These are phyloP conservation scores for Conringia planisiliqua DNA, from an alignment of 345 rosid species.

Conservation along the genomic window DNA sequence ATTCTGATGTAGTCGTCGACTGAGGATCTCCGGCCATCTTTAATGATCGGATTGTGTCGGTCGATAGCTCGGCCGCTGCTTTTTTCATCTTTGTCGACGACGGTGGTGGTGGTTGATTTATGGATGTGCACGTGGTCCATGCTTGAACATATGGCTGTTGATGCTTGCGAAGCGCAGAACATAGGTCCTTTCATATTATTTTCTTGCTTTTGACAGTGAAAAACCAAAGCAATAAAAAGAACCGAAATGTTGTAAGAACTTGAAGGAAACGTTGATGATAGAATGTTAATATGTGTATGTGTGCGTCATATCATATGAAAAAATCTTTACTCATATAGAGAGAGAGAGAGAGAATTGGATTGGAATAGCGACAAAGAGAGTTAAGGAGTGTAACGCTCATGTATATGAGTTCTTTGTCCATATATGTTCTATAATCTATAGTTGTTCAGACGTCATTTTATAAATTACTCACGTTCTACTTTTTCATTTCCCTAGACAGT, in stretches of 20 bases:
- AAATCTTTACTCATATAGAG: not conserved
- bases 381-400: constrained; percentile 30
- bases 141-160: constrained; percentile 76
- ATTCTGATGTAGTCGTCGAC: constrained; percentile 33
- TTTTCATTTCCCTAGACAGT: not conserved
- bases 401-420: constrained; percentile 17
- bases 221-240: not conserved
- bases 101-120: constrained; percentile 30
- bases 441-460: constrained; percentile 8
- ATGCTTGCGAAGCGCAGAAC: constrained; percentile 71
- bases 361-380: constrained; percentile 11
- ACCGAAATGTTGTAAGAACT: not conserved
- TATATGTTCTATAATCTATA: constrained; percentile 1
- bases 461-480: not conserved
- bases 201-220: not conserved
- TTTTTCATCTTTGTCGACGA: constrained; percentile 19
- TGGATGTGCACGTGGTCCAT: constrained; percentile 47
- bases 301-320: not conserved
- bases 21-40: constrained; percentile 46
- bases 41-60: constrained; percentile 80
- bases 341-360: not conserved
- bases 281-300: not conserved
- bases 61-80: constrained; percentile 62
- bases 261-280: constrained; percentile 2
- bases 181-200: constrained; percentile 23